These are phyloP conservation scores for Suillus subluteus DNA, from an alignment of 768 basidiomycete species.

Conservation along the genomic window DNA sequence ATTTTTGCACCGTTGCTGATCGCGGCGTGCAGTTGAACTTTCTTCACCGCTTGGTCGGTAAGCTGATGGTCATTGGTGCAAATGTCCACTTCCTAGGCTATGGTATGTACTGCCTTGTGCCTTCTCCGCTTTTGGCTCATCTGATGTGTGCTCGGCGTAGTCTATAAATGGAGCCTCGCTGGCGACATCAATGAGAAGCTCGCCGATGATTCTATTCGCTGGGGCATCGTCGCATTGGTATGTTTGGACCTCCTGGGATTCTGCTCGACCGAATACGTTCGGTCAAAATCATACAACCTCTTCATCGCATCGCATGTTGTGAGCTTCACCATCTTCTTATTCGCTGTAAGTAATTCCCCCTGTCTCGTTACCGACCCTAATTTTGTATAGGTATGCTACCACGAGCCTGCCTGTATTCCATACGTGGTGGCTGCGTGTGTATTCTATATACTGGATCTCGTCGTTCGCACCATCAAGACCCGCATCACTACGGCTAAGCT, in stretches of 20 bases:
- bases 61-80: constrained; percentile 41
- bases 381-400: constrained; percentile 27
- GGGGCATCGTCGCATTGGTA: constrained; percentile 39
- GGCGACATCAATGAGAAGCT: constrained; percentile 19
- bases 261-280: constrained; percentile 44
- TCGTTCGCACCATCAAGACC: constrained; percentile 50
- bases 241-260: constrained; percentile 41
- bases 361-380: constrained; percentile 10
- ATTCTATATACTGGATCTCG: constrained; percentile 49
- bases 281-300: constrained; percentile 45
- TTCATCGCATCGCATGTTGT: constrained; percentile 47
- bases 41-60: constrained; percentile 57
- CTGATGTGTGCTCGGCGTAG: constrained; percentile 17
- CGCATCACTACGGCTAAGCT: constrained; percentile 48
- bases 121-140: not conserved
- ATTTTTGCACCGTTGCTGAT: not conserved
- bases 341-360: constrained; percentile 31
- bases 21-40: constrained; percentile 46
- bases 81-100: constrained; percentile 48
- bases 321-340: constrained; percentile 46
- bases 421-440: constrained; percentile 44
- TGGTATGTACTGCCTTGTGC: constrained; percentile 29
- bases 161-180: constrained; percentile 33
- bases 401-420: constrained; percentile 34
- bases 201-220: constrained; percentile 22